Evolutionary conservation across 2,329 filamentous ascomycete species (phyloP), one percentile per base, ranked within the genome.

Genomic region (Teratosphaeria pseudoeucalypti): DNA sequence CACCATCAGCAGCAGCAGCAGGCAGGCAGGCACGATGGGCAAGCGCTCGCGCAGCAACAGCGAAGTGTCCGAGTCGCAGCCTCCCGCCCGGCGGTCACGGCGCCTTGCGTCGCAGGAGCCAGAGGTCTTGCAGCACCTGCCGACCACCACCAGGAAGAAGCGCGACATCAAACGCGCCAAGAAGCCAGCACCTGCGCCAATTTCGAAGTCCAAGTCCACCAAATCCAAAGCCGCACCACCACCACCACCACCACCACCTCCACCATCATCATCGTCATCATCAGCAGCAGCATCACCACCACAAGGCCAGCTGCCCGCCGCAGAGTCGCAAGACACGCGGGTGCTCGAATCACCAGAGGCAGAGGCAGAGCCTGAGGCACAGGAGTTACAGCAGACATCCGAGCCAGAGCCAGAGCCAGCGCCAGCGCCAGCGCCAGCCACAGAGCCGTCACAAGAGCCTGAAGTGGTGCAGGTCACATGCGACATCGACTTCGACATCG

Each of bases 31-130:
- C 43, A 49, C 16, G 43, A 49, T 49, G 43, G 43, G 43, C 16
- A 49, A 49, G 43, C 43, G 43, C 43, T 49, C 43, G 43, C 43
- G 43, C 43, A 49, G 43, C 43, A 49, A 49, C 43, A 49, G 43
- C 43, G 43, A 49, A 23, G 16, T 49, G 43, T 49, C 43, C 6
- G 43, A 49, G 43, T 49, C 43, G 43, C 43, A 49, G 43, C 43
- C n/a, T 10, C 43, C 43, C 43, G 43, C 55, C 32, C 27, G 55
- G 23, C 55, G 55, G 14, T 56, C 55, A 19, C 55, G 55, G 27
- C 55, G 55, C 26, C 34, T 56, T 27, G 55, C 55, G 26, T 37
- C 32, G 26, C 55, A 56, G 23, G 55, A 56, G 55, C 55, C 55
- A 29, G 55, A 56, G 55, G 37, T 56, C 32, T 6, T 32, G 53